Conservation (phyloP, 495 filamentous ascomycete genomes). For the Entonaema liquescens region DNA sequence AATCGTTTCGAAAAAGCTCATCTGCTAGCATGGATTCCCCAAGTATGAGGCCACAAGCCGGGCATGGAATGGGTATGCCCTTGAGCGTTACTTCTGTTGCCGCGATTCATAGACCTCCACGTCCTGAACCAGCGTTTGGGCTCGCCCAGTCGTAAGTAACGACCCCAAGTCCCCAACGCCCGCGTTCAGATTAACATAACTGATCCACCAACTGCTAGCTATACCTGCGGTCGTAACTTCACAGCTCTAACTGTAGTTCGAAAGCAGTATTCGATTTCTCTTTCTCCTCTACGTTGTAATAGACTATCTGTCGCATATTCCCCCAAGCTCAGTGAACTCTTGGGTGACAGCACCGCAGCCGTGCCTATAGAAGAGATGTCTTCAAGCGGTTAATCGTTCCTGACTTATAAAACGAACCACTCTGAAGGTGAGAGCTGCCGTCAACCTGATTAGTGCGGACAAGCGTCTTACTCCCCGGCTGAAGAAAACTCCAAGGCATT, state of each 20-base stretch:
- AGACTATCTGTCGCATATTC: too few species aligned
- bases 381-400: background rate
- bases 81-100: slow-evolving; percentile 49
- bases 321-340: too few species aligned
- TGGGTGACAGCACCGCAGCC: background rate
- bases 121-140: slow-evolving; percentile 47
- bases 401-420: slow-evolving; percentile 51
- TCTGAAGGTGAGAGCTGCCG: slow-evolving; percentile 54
- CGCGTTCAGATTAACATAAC: background rate
- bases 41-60: slow-evolving; percentile 34
- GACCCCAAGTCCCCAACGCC: background rate
- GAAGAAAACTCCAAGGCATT: background rate
- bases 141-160: slow-evolving; percentile 47
- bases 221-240: slow-evolving; percentile 56
- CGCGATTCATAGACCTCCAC: background rate
- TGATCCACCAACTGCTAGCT: too few species aligned
- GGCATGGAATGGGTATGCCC: slow-evolving; percentile 42
- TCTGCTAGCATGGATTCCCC: slow-evolving; percentile 36
- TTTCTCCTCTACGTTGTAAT: too few species aligned
- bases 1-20: slow-evolving; percentile 47
- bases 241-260: slow-evolving; percentile 55
- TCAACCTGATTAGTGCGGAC: slow-evolving; percentile 25
- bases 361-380: background rate
- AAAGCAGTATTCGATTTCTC: slow-evolving; percentile 25
- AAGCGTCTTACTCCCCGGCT: slow-evolving; percentile 26